Evolutionary conservation across 495 filamentous ascomycete genomes (phyloP).

Genomic region (Aspergillus ostianus): DNA sequence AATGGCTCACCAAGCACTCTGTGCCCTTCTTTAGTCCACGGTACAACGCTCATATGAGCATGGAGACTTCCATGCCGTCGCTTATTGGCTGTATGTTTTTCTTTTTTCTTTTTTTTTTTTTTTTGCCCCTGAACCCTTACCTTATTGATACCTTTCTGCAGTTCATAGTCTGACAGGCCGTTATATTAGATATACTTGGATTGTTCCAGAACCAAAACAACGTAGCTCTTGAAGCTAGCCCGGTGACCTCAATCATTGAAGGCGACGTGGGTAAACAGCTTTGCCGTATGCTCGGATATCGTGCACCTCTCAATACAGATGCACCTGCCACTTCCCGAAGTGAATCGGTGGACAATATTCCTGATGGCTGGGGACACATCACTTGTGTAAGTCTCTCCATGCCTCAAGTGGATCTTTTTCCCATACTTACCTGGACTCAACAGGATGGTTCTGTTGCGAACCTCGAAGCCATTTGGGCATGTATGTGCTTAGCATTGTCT

Average conservation of each 20-base stretch:
- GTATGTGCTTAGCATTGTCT: conserved; percentile 1
- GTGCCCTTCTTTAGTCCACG: conserved; percentile 15
- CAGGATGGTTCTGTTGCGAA: conserved; percentile 44
- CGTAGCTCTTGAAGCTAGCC: conserved; percentile 45
- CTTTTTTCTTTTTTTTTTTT: no score
- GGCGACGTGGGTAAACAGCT: conserved; percentile 45
- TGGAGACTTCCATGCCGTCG: conserved; percentile 31
- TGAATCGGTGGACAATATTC: no score
- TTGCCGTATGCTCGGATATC: conserved; percentile 45
- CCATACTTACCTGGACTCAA: no score
- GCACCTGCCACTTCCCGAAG: conserved; percentile 10
- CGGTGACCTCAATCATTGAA: conserved; percentile 40
- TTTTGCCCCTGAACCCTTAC: no score
- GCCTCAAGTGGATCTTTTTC: no score
- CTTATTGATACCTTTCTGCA: no score
- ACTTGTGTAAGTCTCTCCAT: conserved; percentile 24
- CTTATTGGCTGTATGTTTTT: conserved; percentile 44
- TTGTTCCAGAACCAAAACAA: conserved; percentile 53
- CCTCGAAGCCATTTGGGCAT: conserved; percentile 46
- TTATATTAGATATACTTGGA: no score
- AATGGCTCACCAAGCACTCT: not conserved
- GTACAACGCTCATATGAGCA: conserved; percentile 44
- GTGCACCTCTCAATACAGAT: conserved; percentile 19
- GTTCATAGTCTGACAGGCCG: no score
- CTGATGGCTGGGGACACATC: conserved; percentile 40